Evolutionary conservation across 441 rosid species (phyloP).

Genomic region (Melastoma candidum): DNA sequence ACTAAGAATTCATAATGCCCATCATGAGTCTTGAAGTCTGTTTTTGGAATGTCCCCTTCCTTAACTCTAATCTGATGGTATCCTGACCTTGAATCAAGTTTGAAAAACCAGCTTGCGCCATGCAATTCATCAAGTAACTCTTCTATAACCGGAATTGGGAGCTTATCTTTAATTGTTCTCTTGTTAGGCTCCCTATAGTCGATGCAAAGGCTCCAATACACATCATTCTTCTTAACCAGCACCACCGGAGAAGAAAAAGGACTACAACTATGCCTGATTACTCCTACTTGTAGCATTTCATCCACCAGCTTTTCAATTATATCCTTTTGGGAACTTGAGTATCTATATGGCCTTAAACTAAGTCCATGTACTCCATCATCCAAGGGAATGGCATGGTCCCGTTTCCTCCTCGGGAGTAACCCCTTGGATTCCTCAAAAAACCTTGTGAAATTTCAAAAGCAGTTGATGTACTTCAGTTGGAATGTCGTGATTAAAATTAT

Average conservation of each 20-base stretch:
- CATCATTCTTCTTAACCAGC: constrained; percentile 15
- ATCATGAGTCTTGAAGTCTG: background rate
- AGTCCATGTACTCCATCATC: background rate
- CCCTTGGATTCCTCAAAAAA: no score
- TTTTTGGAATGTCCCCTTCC: background rate
- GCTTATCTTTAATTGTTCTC: constrained; percentile 2
- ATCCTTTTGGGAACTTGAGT: background rate
- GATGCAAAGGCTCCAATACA: background rate
- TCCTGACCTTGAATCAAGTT: background rate
- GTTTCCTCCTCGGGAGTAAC: no score
- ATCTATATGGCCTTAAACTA: background rate
- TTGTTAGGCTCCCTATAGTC: constrained; percentile 4
- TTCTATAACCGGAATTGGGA: background rate
- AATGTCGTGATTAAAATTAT: no score
- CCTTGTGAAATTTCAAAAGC: no score
- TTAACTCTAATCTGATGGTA: background rate
- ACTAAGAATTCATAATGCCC: background rate
- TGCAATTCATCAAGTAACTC: background rate
- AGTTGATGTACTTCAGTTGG: no score
- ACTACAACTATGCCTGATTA: constrained; percentile 1
- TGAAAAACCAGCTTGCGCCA: background rate
- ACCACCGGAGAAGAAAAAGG: constrained; percentile 5
- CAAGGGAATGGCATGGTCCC: background rate
- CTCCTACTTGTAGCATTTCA: background rate
- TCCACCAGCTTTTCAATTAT: background rate